Conservation (phyloP, 2,329 filamentous ascomycete genomes). For the Zymoseptoria ardabiliae region DNA sequence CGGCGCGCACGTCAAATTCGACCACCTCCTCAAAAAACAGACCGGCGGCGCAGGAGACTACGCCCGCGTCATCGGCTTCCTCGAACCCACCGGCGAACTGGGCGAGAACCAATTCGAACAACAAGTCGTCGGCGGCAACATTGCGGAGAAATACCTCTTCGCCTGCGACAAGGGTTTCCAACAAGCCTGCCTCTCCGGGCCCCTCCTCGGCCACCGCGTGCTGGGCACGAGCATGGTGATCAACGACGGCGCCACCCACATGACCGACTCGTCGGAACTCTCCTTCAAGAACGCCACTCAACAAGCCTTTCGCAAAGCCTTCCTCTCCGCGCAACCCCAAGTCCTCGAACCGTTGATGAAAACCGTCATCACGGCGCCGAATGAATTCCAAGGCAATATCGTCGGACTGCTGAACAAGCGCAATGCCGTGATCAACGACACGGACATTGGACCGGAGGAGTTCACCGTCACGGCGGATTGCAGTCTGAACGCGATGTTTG, state of each 20-base stretch:
- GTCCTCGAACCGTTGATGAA: slow-evolving; percentile 97
- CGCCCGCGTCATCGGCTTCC: slow-evolving; percentile 81
- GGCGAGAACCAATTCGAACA: slow-evolving; percentile 77
- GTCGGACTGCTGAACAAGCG: slow-evolving; percentile 95
- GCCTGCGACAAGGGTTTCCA: slow-evolving; percentile 96
- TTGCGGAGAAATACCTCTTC: slow-evolving; percentile 90
- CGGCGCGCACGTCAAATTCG: slow-evolving; percentile 70
- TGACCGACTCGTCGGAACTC: slow-evolving; percentile 95
- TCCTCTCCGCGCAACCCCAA: slow-evolving; percentile 69
- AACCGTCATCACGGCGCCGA: slow-evolving; percentile 89
- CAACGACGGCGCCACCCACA: slow-evolving; percentile 93
- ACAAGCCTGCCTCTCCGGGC: slow-evolving; percentile 72
- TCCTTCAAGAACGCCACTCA: slow-evolving; percentile 92
- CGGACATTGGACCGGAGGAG: slow-evolving; percentile 86
- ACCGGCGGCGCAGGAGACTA: slow-evolving; percentile 93
- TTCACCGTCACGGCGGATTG: slow-evolving; percentile 90
- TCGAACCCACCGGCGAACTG: slow-evolving; percentile 73
- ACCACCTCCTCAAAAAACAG: slow-evolving; percentile 92
- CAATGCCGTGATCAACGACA: slow-evolving; percentile 89
- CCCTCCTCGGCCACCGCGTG: slow-evolving; percentile 85
- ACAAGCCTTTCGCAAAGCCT: slow-evolving; percentile 93
- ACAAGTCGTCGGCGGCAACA: slow-evolving; percentile 79
- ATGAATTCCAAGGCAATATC: slow-evolving; percentile 95
- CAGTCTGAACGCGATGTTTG: slow-evolving; percentile 95
- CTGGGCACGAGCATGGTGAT: slow-evolving; percentile 85